phyloP scores from a whole-genome alignment of 2,329 filamentous ascomycete genomes.

The Colletotrichum australisinense region DNA sequence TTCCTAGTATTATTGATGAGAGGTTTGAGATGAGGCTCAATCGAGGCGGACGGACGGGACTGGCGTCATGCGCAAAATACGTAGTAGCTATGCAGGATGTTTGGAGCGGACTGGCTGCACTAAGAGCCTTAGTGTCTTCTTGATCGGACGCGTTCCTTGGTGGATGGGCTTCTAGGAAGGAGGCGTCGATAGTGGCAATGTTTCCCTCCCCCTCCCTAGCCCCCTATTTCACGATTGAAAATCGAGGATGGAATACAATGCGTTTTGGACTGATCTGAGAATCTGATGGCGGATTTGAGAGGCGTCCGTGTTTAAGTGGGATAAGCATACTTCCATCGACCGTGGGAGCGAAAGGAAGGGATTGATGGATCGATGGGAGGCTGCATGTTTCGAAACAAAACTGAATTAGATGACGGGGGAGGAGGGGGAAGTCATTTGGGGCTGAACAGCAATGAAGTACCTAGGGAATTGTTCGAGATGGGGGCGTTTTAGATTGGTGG shows the following conservation, averaged over 20 bases:
- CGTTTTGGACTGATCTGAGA: background rate
- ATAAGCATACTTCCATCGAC: background rate
- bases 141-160: background rate
- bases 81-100: background rate
- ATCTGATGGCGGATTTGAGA: background rate
- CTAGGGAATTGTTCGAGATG: no score
- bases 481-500: no score
- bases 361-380: background rate
- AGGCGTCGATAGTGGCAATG: background rate
- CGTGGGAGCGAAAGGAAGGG: background rate
- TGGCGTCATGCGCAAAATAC: background rate
- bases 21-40: background rate
- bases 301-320: background rate
- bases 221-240: background rate
- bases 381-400: conserved; percentile 28
- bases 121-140: background rate
- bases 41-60: background rate
- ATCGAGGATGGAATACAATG: no score
- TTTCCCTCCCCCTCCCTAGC: background rate
- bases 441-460: background rate
- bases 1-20: background rate
- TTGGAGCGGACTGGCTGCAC: background rate
- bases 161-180: background rate
- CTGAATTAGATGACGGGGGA: background rate
- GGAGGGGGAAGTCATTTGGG: background rate